Evolutionary conservation across 768 basidiomycete genomes (phyloP), one percentile per base, ranked within the genome.

Genomic region (Holtermannia corniformis): DNA sequence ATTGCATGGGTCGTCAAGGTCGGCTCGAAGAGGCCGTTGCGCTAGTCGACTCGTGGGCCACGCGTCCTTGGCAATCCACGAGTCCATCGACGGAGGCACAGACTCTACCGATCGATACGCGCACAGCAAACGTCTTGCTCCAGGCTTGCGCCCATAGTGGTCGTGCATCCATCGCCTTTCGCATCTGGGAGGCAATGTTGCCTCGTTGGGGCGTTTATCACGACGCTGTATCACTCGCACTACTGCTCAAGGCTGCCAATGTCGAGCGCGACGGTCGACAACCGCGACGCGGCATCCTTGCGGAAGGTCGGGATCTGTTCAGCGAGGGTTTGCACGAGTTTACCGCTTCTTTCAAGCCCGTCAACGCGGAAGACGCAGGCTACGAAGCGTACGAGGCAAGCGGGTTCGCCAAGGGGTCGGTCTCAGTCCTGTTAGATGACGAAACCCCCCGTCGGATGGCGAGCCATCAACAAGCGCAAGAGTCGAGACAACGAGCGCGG

Each of bases 171-270:
- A 32, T 62, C 1, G 59, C 65, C 2, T 52, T 62, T 14, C 53
- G 63, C 13, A 61, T 87, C 1, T 89, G 85, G 83, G 81, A 83
- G n/a, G 71, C 80, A 22, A 79, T 86, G 71, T 73, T 73, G 3
- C 61, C 69, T 0, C 67, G 87, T 2, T 90, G 84, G 65, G 76
- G 74, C 3, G 73, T 82, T 0, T 66, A 73, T 2, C 83, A 82
- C 0, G 79, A 84, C 44, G 67, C 76, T 16, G 66, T 71, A 47
- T 80, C 83, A 25, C 77, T 89, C 49, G 75, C 76, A 42, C 74
- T 82, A 49, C 63, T 89, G 11, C 76, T 88, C 45, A 77, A 81
- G 49, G 75, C 81, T 1, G 32, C 32, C 7, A 37, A 37, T 16
- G 32, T 37, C 32, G 10, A 37, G 32, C 32, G 16, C 10, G 16